Percentiles rank a stretch among this genome's conserved stretches.
phyloP scores from a whole-genome alignment of 495 filamentous ascomycete species.

The Amniculicola lignicola region DNA sequence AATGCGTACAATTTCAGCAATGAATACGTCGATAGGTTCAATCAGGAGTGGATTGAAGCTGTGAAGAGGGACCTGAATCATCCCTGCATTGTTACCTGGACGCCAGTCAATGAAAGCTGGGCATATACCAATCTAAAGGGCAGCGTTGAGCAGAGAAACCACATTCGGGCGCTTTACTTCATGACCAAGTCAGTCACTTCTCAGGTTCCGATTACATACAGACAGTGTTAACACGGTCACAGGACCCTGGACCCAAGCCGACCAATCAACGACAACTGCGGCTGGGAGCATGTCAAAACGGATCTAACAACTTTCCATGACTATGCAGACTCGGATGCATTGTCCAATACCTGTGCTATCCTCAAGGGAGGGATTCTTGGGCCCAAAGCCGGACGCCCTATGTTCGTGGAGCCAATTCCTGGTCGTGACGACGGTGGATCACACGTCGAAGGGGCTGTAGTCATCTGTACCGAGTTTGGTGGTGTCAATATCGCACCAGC shows the following conservation, averaged over 20 bases:
- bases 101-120: slow-evolving; percentile 62
- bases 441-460: slow-evolving; percentile 50
- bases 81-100: slow-evolving; percentile 60
- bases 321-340: slow-evolving; percentile 51
- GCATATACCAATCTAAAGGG: slow-evolving; percentile 52
- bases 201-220: slow-evolving; percentile 4
- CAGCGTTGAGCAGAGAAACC: slow-evolving; percentile 54
- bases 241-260: slow-evolving; percentile 55
- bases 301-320: slow-evolving; percentile 62
- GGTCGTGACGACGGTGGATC: slow-evolving; percentile 45
- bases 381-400: slow-evolving; percentile 44
- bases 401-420: slow-evolving; percentile 50
- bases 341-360: slow-evolving; percentile 48
- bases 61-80: slow-evolving; percentile 60
- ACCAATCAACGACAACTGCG: slow-evolving; percentile 63
- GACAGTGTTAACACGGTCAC: not conserved
- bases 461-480: slow-evolving; percentile 59
- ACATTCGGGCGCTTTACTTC: slow-evolving; percentile 57
- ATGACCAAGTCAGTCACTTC: slow-evolving; percentile 51
- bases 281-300: slow-evolving; percentile 59
- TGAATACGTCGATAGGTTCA: slow-evolving; percentile 53
- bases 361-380: slow-evolving; percentile 49
- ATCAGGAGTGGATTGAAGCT: slow-evolving; percentile 55
- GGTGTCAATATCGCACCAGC: slow-evolving; percentile 58
- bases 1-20: slow-evolving; percentile 48